These are phyloP conservation scores for Selaginella moellendorffii DNA, from an alignment of 75 land plant species.

Conservation along the genomic window DNA sequence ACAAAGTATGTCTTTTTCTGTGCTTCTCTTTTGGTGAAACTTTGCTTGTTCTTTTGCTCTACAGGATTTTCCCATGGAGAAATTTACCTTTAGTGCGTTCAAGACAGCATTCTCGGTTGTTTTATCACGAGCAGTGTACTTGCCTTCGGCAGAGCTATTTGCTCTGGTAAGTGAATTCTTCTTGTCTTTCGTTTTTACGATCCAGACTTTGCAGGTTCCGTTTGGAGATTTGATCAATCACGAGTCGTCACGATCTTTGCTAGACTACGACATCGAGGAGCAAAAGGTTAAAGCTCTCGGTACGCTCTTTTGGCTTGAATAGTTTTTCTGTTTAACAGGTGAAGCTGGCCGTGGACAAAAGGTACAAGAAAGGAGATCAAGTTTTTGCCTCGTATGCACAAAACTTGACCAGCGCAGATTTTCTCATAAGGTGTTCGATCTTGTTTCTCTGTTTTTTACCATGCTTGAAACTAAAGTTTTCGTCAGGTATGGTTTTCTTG, in stretches of 20 bases:
- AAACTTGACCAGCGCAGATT: slow-evolving; percentile 24
- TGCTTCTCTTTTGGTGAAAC: not conserved
- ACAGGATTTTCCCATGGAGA: slow-evolving; percentile 19
- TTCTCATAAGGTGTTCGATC: slow-evolving; percentile 23
- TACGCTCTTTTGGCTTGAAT: too few species aligned
- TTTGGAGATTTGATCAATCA: slow-evolving; percentile 23
- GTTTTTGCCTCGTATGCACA: slow-evolving; percentile 24
- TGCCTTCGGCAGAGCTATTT: slow-evolving; percentile 32
- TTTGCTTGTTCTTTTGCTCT: not conserved
- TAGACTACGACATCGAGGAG: slow-evolving; percentile 22
- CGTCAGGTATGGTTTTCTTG: slow-evolving; percentile 31
- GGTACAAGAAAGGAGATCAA: slow-evolving; percentile 21
- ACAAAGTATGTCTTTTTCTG: not conserved
- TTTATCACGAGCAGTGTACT: slow-evolving; percentile 19
- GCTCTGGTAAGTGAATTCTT: slow-evolving; percentile 22
- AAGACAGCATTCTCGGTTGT: slow-evolving; percentile 26
- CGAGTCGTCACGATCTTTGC: slow-evolving; percentile 13
- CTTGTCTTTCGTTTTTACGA: not conserved
- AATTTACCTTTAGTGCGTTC: slow-evolving; percentile 25
- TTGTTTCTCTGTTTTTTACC: not conserved
- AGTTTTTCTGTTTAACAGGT: slow-evolving; percentile 24
- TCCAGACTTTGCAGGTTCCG: slow-evolving; percentile 18
- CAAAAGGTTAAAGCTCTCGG: slow-evolving; percentile 16
- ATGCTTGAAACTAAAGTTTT: not conserved
- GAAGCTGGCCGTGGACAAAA: slow-evolving; percentile 16